Percentiles rank a stretch among this genome's conserved stretches.
Conservation (phyloP, 148 eudicot genomes). For the Oxyria digyna region DNA sequence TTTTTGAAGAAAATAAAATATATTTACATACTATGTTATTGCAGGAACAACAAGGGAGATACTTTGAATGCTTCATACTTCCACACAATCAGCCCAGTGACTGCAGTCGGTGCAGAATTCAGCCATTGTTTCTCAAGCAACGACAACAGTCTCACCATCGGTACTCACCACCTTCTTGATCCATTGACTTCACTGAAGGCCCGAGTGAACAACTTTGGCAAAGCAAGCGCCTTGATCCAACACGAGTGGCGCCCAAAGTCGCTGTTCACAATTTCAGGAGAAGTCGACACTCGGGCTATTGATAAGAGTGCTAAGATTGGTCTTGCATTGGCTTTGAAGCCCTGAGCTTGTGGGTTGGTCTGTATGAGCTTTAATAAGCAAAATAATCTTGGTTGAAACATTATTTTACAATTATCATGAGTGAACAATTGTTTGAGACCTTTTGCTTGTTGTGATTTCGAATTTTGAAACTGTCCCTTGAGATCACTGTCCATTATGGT, state of each 20-base stretch:
- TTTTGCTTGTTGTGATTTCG: not conserved
- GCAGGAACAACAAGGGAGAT: conserved; percentile 75
- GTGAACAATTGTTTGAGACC: not conserved
- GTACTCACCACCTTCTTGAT: conserved; percentile 56
- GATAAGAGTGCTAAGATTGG: conserved; percentile 77
- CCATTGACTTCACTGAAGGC: conserved; percentile 62
- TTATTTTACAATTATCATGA: not conserved
- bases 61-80: conserved; percentile 52
- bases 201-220: conserved; percentile 61
- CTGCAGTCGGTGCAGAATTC: conserved; percentile 64
- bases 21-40: not conserved
- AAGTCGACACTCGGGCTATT: conserved; percentile 60
- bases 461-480: not conserved
- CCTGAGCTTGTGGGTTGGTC: conserved; percentile 16
- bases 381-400: not conserved
- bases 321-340: conserved; percentile 67
- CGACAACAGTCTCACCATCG: conserved; percentile 63
- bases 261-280: conserved; percentile 58
- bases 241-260: conserved; percentile 78
- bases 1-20: too few species aligned
- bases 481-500: not conserved
- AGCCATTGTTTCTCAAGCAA: conserved; percentile 61
- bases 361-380: conserved; percentile 6
- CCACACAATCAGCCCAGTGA: conserved; percentile 41
- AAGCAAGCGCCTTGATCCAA: conserved; percentile 59